Base-by-base conservation (phyloP, 176 grass and related monocot genomes). In the Triticum urartu region DNA sequence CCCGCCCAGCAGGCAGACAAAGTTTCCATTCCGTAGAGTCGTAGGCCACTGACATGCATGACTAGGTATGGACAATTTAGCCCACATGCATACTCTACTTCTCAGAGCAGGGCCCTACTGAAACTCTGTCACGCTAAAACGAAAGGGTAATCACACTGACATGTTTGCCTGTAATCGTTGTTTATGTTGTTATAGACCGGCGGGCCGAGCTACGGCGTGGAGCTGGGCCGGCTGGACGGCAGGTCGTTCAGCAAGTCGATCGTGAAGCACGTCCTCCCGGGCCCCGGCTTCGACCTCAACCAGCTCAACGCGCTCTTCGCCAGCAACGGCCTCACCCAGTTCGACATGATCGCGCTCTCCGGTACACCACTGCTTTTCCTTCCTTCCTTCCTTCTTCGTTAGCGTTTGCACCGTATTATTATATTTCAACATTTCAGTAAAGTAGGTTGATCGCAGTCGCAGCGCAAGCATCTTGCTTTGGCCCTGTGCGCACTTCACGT, bases 281-380 rank as follows among this genome's bases (percentile, higher is more conserved):
- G 94, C 45, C 91, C 94, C 0, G 89, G 91, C 58, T 91, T 93
- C 84, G 85, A 89, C 72, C 85, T 95, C 56, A 78, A 95, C 70
- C 89, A 93, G 84, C 81, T 95, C 58, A 93, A 91, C 90, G 30
- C 84, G 17, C 11, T 95, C 24, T 95, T 95, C 83, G 69, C 94
- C 3, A 64, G 62, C 78, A 95, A 95, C 33, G 94, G 94, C 2
- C 89, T 95, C 70, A 86, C 94, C 0, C 94, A 95, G 87, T 91
- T 81, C 12, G 94, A 95, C 83, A 95, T 95, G 94, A 93, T 95
- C 36, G 94, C 94, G 0, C 86, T 95, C 0, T 93, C 94, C 32
- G 94, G 91, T 95, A 43, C 42, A 11, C 42, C 3, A 9, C 39
- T 10, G 39, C 42, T 43, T 4, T 11, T 1, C 10, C 42, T 42